A percentile compares a stretch with the other conserved stretches of the same genome.
phyloP scores from a whole-genome alignment of 495 filamentous ascomycete species.

The Sordaria brevicollis region DNA sequence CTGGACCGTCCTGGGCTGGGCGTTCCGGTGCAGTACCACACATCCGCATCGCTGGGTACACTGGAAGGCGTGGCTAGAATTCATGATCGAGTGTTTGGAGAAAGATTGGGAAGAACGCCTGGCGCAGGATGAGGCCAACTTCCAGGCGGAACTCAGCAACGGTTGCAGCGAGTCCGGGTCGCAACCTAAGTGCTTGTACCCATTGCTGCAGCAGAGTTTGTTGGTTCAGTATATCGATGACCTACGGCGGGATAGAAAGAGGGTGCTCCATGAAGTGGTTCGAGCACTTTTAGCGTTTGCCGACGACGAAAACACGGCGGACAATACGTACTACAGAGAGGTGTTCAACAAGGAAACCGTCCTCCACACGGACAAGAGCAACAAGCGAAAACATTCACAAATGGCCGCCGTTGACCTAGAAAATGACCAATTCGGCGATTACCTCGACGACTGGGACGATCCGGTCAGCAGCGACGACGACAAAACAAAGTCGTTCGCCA shows the following conservation, averaged over 20 bases:
- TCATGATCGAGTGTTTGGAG: conserved; percentile 69
- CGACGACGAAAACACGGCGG: conserved; percentile 24
- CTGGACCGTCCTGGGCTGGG: conserved; percentile 86
- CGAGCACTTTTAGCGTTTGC: conserved; percentile 29
- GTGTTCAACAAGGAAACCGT: conserved; percentile 39
- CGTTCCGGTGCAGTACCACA: conserved; percentile 76
- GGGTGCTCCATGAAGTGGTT: conserved; percentile 29
- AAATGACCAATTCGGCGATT: conserved; percentile 34
- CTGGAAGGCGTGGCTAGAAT: conserved; percentile 75
- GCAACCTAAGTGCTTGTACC: neutral
- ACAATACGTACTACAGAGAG: conserved; percentile 32
- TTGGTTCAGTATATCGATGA: conserved; percentile 18
- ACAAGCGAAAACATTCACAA: conserved; percentile 44
- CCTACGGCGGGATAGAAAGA: conserved; percentile 20
- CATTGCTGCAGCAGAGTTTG: conserved; percentile 23
- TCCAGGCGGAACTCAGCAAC: neutral
- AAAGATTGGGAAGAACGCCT: conserved; percentile 59
- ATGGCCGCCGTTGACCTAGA: conserved; percentile 31
- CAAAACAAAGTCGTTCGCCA: neutral
- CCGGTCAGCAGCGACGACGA: neutral
- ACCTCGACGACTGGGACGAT: conserved; percentile 29
- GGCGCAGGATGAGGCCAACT: conserved; percentile 15
- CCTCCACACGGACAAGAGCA: conserved; percentile 16
- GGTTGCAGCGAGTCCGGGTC: neutral
- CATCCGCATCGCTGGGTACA: conserved; percentile 63